Base-by-base conservation (phyloP, 495 filamentous ascomycete genomes). In the Hypoxylon fragiforme region DNA sequence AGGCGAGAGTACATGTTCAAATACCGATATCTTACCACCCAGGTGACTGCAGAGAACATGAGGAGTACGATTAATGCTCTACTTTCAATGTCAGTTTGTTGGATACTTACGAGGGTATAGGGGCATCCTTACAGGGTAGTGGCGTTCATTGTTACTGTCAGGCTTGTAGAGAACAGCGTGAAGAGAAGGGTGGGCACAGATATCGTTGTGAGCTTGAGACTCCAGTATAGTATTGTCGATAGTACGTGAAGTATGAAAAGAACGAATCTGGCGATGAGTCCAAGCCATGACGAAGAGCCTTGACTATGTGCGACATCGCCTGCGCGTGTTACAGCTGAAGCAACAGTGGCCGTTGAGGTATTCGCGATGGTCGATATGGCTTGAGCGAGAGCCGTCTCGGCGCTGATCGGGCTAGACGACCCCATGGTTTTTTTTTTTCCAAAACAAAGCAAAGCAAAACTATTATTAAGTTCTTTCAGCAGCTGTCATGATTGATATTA, bases 91-190 rank as follows among this genome's bases (percentile, higher is more conserved):
- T 68, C 64, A 53, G 64, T 11, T 40, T 19, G 15, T 15, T 3
- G 13, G 20, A 15, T 28, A 28, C 11, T 12, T 19, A 44, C 3
- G 36, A 15, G 18, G 22, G 2, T 24, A 1, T 6, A 31, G 13
- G 7, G n/a, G 26, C 15, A 37, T 26, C 64, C 83, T 66, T 82
- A 94, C 87, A 97, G 68, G 20, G 94, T 97, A 6, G 94, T 98
- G 57, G 91, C 90, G 67, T 96, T 97, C 91, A 98, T 95, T 7
- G 94, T 98, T 65, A 98, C 88, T 0, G 94, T 98, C 71, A 94
- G 68, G 71, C 87, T 94, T 57, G 89, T 96, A n/a, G 92, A 97
- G 67, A 97, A 91, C 42, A 97, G 78, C 7, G 86, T 92, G 71
- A 96, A 97, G 5, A 97, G 80, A 70, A 92, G 84, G 68, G 90